Percentiles rank a stretch among this genome's conserved stretches.
Conservation (phyloP, 225 moss, liverwort and hornwort genomes). For the Pleurozium schreberi region DNA sequence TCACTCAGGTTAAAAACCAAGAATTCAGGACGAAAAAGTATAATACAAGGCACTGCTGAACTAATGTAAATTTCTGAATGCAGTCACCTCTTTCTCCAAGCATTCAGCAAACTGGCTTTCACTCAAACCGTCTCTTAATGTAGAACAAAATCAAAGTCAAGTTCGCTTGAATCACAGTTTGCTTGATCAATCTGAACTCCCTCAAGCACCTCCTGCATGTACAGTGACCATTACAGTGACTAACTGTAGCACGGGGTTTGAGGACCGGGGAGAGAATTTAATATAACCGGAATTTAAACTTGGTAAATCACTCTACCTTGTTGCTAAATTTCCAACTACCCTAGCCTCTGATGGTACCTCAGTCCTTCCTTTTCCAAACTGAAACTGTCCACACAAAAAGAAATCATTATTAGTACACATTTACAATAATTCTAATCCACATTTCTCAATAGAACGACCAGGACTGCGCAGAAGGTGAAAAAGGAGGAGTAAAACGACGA, state of each 20-base stretch:
- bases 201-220: conserved; percentile 38
- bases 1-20: neutral
- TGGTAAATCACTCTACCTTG: conserved; percentile 19
- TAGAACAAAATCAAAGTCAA: neutral
- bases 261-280: neutral
- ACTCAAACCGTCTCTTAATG: conserved; percentile 61
- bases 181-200: conserved; percentile 18
- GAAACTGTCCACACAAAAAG: conserved; percentile 15
- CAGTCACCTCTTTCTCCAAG: conserved; percentile 55
- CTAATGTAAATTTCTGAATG: conserved; percentile 41
- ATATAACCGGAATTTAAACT: neutral
- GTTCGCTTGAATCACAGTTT: neutral
- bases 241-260: neutral
- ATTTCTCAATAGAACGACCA: neutral
- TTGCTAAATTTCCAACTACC: conserved; percentile 75
- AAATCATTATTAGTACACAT: neutral
- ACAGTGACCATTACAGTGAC: neutral
- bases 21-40: neutral
- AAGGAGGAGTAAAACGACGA: neutral
- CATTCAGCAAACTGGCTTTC: conserved; percentile 81
- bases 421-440: too few species aligned
- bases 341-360: conserved; percentile 33
- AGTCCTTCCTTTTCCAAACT: conserved; percentile 46
- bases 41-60: neutral
- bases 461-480: neutral